These are phyloP conservation scores for Camillea tinctor DNA, from an alignment of 2,329 filamentous ascomycete species.

Conservation along the genomic window DNA sequence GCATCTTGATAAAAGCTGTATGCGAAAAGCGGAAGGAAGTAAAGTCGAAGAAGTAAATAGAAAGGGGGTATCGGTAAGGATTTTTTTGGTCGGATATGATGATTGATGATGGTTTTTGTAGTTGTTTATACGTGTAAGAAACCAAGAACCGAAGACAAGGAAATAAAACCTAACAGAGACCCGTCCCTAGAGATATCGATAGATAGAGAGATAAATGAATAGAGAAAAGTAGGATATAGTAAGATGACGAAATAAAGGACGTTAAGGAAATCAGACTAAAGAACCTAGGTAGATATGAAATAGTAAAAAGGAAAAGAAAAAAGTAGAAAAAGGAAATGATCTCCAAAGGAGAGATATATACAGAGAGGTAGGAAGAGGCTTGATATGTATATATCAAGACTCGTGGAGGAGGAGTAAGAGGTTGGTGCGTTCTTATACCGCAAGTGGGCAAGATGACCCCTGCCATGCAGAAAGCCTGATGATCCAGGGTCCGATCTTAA, in stretches of 20 bases:
- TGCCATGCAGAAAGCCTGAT: neutral
- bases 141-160: conserved; percentile 15
- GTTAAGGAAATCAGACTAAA: neutral
- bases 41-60: conserved; percentile 3
- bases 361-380: conserved; percentile 10
- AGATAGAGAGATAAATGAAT: conserved; percentile 16
- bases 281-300: neutral
- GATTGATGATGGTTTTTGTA: conserved; percentile 15
- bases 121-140: conserved; percentile 7
- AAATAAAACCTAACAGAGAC: conserved; percentile 25
- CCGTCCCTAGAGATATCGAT: conserved; percentile 19
- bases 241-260: neutral
- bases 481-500: neutral
- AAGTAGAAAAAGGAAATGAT: conserved; percentile 15
- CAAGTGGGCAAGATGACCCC: conserved; percentile 6
- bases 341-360: conserved; percentile 15
- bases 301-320: conserved; percentile 12
- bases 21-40: conserved; percentile 8
- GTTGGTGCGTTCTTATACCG: conserved; percentile 20
- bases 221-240: conserved; percentile 7
- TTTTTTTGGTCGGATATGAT: conserved; percentile 10
- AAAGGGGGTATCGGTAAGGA: conserved; percentile 10
- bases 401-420: conserved; percentile 15
- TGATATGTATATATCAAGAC: conserved; percentile 6
- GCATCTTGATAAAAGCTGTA: conserved; percentile 43